These are phyloP conservation scores for Exophiala xenobiotica DNA, from an alignment of 2,329 filamentous ascomycete species.

Conservation along the genomic window DNA sequence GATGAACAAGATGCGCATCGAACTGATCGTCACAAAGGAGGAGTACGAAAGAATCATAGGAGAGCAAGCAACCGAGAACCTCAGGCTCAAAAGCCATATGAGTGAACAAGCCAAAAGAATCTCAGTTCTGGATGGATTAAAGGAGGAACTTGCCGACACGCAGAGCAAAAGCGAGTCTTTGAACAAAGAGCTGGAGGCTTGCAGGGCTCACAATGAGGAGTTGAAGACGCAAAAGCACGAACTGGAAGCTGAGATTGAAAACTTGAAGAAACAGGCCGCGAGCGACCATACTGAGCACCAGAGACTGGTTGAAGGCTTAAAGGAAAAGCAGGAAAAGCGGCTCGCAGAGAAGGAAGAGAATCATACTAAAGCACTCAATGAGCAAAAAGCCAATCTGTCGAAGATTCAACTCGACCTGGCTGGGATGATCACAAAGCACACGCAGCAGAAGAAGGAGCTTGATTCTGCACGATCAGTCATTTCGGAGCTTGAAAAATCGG, in stretches of 20 bases:
- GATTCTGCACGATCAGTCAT: constrained; percentile 15
- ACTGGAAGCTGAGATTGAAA: constrained; percentile 40
- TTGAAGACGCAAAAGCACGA: constrained; percentile 39
- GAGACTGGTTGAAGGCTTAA: constrained; percentile 6
- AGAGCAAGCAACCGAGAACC: constrained; percentile 28
- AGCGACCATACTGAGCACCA: constrained; percentile 35
- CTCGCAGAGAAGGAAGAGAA: constrained; percentile 17
- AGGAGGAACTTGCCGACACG: constrained; percentile 44
- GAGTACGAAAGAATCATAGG: constrained; percentile 36
- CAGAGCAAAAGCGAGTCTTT: constrained; percentile 32
- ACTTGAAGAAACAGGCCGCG: constrained; percentile 33
- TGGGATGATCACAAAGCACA: constrained; percentile 27
- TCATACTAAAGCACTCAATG: constrained; percentile 10
- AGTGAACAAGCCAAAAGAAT: constrained; percentile 19
- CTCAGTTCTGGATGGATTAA: constrained; percentile 35
- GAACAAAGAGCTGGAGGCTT: constrained; percentile 34
- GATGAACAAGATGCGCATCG: constrained; percentile 50
- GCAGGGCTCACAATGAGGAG: constrained; percentile 39
- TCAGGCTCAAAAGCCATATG: constrained; percentile 21
- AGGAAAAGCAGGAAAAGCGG: constrained; percentile 5
- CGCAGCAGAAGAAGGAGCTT: constrained; percentile 25
- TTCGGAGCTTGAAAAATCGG: constrained; percentile 10
- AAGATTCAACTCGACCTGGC: constrained; percentile 29
- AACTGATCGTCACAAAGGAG: constrained; percentile 49
- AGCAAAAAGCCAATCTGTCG: constrained; percentile 20